Base-by-base conservation (phyloP, 306 rosid genomes). In the Prunus fruticosa region DNA sequence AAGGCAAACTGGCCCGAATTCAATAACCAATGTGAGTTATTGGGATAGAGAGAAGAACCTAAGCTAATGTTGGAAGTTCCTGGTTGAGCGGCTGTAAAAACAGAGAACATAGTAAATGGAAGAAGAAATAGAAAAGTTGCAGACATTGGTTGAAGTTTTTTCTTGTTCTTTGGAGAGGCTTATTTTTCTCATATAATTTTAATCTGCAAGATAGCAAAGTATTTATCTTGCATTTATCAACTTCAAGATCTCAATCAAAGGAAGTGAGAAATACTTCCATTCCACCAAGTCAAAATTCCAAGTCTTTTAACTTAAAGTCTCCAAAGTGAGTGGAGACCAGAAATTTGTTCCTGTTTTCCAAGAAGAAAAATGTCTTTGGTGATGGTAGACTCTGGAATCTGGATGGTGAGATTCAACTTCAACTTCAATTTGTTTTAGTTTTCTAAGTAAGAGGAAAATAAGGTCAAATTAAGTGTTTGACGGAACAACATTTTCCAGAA, bases 1-100 rank as follows among this genome's bases (percentile, higher is more conserved):
- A 86, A 80, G 6, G 81, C 82, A 64, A 82, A 86, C 52, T 63
- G 62, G 32, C 86, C 75, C 1, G 78, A 82, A 53, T n/a, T 32
- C 15, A 20, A 53, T 32, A 50, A 23, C 73, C 61, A 69, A 0
- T 50, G 8, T 49, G 73, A 16, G 45, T 49, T 14, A 61, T 38
- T 27, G 41, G 75, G 58, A 45, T 43, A 54, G 7, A 81, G 78
- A 45, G 52, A 65, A 16, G 66, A 52, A 23, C 71, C 60, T 18
- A 30, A 14, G 34, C 68, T 69, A 41, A 75, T 70, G 4, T 3
- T 41, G 38, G 9, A 16, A n/a, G 9, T 32, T 13, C 22, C 13
- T 20, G 63, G 63, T 69, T 69, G 69, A 53, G 69, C 72, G 45
- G 19, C 25, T 43, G 62, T 46, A 41, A 34, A 34, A 34, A 14